phyloP scores from a whole-genome alignment of 345 rosid genomes.

The Corchorus capsularis region DNA sequence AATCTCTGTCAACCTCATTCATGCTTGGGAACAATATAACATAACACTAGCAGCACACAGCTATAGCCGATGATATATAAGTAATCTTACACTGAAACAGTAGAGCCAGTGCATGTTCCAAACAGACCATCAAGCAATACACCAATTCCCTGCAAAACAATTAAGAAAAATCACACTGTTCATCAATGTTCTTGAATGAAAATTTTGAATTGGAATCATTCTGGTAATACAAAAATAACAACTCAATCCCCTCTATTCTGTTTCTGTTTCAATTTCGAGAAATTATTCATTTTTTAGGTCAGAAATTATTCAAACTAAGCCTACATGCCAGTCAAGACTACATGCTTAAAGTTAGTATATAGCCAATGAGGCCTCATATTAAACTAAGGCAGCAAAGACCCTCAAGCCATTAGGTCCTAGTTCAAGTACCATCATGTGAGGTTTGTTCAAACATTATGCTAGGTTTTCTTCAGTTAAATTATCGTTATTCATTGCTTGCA shows the following conservation, averaged over 20 bases:
- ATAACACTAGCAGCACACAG: slow-evolving; percentile 4
- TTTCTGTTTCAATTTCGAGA: background rate
- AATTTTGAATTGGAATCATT: background rate
- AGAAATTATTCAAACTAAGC: no score
- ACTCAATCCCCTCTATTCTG: background rate
- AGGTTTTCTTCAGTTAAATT: background rate
- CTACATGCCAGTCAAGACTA: background rate
- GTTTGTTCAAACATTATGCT: background rate
- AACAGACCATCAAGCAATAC: slow-evolving; percentile 86
- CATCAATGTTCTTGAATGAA: background rate
- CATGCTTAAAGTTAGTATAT: background rate
- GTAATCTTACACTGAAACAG: slow-evolving; percentile 80
- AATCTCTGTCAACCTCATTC: background rate
- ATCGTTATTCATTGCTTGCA: background rate
- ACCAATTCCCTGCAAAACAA: slow-evolving; percentile 75
- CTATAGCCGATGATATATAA: background rate
- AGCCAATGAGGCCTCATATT: background rate
- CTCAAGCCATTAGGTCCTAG: background rate
- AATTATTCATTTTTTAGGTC: no score
- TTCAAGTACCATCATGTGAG: background rate
- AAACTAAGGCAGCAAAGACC: background rate
- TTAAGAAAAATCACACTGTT: background rate
- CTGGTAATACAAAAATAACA: background rate
- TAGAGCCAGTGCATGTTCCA: slow-evolving; percentile 94
- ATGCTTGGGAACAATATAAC: background rate